Base-by-base conservation (phyloP, 768 basidiomycete species). In the Leccinum boreale region DNA sequence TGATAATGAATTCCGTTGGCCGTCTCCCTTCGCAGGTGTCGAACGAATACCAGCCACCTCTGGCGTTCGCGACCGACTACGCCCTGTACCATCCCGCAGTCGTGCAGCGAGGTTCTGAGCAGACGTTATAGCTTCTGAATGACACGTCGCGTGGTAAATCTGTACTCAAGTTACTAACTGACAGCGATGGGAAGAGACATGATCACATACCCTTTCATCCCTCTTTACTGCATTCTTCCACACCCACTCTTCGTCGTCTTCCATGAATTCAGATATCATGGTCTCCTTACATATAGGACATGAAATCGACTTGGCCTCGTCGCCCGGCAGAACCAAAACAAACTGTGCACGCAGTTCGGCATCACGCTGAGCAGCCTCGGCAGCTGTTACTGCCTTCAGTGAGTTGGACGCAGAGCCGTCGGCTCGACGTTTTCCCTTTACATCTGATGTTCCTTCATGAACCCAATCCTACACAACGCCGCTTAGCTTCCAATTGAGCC, bases 201-300 rank as follows among this genome's bases (percentile, higher is more conserved):
- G 17, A 52, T 21, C 51, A 75, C 86, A 55, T 70, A 94, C 94
- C 78, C 83, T 83, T 57, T 89, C 90, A 62, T 96, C 92, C 59
- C 87, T 86, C 72, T 80, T 84, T 19, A 92, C 79, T 0, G 95
- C 93, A 68, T 99, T 96, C 69, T 82, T 85, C 94, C 94, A 99
- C 12, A 97, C 89, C 95, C 95, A 98, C 59, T 97, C 96, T 76
- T 98, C 96, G 59, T 95, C 94, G 50, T 97, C 95, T 70, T 98
- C 94, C 56, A 87, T 73, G 70, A 91, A 98, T 77, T 97, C 96
- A 62, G 87, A 85, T 78, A 92, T 91, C 72, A 98, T 80, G 56
- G 72, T 74, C 74, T 99, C 96, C 78, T 96, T 97, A 84, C 97
- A 99, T 64, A 99, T 91, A 24, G 94, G 94, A 79, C 96, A 99